Evolutionary conservation across 768 basidiomycete genomes (phyloP), one percentile per base, ranked within the genome.

Genomic region (Macrolepiota albuminosa): DNA sequence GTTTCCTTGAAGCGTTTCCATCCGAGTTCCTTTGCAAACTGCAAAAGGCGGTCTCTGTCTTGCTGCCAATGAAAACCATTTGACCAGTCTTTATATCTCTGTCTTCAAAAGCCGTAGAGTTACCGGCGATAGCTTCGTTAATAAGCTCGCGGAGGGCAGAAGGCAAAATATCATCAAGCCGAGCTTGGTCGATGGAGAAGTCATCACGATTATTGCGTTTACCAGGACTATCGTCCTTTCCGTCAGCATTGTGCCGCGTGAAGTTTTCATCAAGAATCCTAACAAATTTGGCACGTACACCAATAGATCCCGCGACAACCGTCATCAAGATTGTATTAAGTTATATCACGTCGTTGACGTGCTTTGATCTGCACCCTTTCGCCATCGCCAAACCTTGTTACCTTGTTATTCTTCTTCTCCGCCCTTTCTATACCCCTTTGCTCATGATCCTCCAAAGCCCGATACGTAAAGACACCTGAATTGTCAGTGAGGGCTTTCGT

Each of bases 41-140:
- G 81, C 16, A 98, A 78, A 18, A 98, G 80, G 95, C 95, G 1
- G 90, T 93, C 76, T 98, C 96, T 1, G 96, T 98, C 81, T 98
- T 98, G 77, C 84, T 91, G 11, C 96, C 96, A 52, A 97, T 80
- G 68, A 98, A 95, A 26, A 82, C 72, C 21, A 68, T 58, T 63
- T 84, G 75, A 33, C 82, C 85, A 1, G 81, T 83, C 54, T 84
- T 85, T 11, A 82, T 75, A 65, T 91, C 82, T 33, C 66, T 70
- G 66, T 95, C 93, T 74, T 96, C 89, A 72, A 98, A 98, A 11
- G 96, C 96, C 7, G 95, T 97, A 2, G 93, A 94, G 74, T 98
- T 98, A 71, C 95, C 75, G 18, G 92, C 85, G 64, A 98, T 91
- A 4, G 93, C 84, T 46, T 87, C 85, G 69, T 96, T 96, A 71